Evolutionary conservation across 768 basidiomycete species (phyloP).

Genomic region (Hemileccinum impolitum): DNA sequence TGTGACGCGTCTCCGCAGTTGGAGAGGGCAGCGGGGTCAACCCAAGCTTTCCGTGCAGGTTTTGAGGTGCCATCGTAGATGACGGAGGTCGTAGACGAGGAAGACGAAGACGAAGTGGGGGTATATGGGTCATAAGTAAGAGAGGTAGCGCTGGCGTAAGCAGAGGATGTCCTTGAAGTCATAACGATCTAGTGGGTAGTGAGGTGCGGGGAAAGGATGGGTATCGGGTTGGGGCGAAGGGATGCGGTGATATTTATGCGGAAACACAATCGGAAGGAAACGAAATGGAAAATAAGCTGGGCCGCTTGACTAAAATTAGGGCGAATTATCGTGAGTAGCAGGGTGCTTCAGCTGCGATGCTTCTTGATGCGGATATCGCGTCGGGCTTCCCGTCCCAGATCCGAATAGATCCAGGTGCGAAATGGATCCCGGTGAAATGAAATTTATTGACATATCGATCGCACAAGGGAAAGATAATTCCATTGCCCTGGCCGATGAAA

Average conservation of each 20-base stretch:
- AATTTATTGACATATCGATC: neutral
- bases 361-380: constrained; percentile 27
- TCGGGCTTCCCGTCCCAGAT: constrained; percentile 13
- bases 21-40: constrained; percentile 63
- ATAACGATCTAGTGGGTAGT: constrained; percentile 10
- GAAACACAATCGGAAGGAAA: constrained; percentile 9
- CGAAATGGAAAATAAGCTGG: constrained; percentile 16
- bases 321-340: constrained; percentile 25
- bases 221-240: constrained; percentile 2
- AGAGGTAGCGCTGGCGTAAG: constrained; percentile 28
- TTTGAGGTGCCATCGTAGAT: constrained; percentile 21
- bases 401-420: constrained; percentile 19
- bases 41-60: constrained; percentile 45
- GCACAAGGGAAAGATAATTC: neutral
- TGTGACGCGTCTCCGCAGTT: constrained; percentile 51
- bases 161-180: constrained; percentile 26
- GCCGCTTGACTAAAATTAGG: constrained; percentile 29
- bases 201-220: constrained; percentile 2
- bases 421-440: constrained; percentile 7
- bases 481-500: neutral
- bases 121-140: constrained; percentile 27
- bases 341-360: constrained; percentile 10
- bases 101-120: constrained; percentile 10
- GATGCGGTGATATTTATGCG: constrained; percentile 28
- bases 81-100: constrained; percentile 26